Evolutionary conservation across 805 yeast genomes (phyloP), one percentile per base, ranked within the genome.

Genomic region (Pachysolen tannophilus): DNA sequence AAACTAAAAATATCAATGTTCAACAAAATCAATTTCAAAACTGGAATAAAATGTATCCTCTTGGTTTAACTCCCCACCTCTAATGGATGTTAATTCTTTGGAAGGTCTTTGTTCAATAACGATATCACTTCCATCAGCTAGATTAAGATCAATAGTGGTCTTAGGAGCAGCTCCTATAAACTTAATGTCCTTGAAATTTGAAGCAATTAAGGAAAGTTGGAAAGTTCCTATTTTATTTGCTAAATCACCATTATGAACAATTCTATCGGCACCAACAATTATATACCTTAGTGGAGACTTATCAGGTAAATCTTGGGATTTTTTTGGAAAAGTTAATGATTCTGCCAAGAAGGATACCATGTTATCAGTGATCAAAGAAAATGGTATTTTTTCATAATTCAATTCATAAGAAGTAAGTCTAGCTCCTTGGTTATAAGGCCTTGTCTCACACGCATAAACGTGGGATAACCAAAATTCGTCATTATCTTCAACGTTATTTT

Each of bases 371-470:
- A 90, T 74, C 41, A 90, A 63, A 1, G 95, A 85, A 32, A 92
- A 78, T 11, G 97, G 97, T 28, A 92, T 84, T 15, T 72, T 52
- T 43, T 90, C 97, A 48, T 82, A 79, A 11, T 83, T 78, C 30
- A 90, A 68, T 55, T 90, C 98, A 57, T 77, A 90, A 0, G 97
- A 88, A 0, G 97, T 90, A 39, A 90, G 65, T 45, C 95, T 73
- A 0, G 97, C 85, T 8, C 98, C 98, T 61, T 90, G 97, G 55
- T 90, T 87, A 54, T 90, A 92, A 1, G 98, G 98, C 47, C 98
- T 72, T 1, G 98, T 90, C 53, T 90, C 98, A 49, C 90, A 69
- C 5, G 95, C 90, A 47, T 78, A 92, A 1, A 80, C 92, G 33
- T 77, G 86, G 8, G 72, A 66, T 43, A 90, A 59, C 50, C 65